Conservation (phyloP, 2,329 filamentous ascomycete genomes). For the Teratosphaeria epicoccoides region DNA sequence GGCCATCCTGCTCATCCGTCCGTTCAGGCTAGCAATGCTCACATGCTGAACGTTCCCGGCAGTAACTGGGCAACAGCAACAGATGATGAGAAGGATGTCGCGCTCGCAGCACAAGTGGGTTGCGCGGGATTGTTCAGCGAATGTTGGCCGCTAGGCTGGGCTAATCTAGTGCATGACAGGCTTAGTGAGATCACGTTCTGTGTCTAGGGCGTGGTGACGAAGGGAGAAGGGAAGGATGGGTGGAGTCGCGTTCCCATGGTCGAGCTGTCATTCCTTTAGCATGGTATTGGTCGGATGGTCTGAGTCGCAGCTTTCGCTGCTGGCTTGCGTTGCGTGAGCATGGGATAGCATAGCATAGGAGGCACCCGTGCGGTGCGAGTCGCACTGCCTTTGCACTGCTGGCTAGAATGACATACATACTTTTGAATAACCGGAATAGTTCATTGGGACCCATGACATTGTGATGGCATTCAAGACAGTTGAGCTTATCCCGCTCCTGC, state of each 20-base stretch:
- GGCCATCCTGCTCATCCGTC: neutral
- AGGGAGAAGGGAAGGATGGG: neutral
- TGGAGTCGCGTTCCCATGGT: neutral
- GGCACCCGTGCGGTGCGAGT: too few species aligned
- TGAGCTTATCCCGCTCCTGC: too few species aligned
- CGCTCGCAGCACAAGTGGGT: neutral
- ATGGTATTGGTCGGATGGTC: neutral
- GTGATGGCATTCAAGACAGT: neutral
- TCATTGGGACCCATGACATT: too few species aligned
- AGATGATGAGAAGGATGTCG: neutral
- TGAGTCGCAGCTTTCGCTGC: neutral
- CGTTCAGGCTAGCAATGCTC: neutral
- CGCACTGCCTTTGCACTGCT: neutral
- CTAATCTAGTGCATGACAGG: neutral
- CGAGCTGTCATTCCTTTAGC: neutral
- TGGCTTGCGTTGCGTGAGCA: neutral
- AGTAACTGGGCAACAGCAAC: neutral
- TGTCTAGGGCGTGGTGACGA: neutral
- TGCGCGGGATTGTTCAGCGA: neutral
- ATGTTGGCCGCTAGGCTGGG: neutral
- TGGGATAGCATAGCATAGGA: neutral
- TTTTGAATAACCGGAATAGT: too few species aligned
- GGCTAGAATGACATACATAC: neutral
- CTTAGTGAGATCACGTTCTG: neutral
- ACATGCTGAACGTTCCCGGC: neutral